Percentiles rank a stretch among this genome's conserved stretches.
Evolutionary conservation across 108 stramenopile species (phyloP).

Genomic region (Skeletonema menzelii): DNA sequence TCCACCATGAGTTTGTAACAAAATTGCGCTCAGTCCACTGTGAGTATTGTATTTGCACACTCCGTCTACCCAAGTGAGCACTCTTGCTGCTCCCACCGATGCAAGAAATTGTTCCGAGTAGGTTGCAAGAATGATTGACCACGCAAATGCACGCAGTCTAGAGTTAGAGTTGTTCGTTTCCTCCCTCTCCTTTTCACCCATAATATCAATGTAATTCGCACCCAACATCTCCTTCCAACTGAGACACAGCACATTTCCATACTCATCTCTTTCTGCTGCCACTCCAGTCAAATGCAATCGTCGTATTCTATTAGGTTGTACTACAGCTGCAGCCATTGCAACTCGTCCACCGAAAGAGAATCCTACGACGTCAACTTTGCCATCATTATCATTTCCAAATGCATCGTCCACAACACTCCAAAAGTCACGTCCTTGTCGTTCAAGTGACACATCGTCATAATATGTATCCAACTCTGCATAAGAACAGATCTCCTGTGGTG

Average conservation of each 20-base stretch:
- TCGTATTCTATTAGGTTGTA: conserved; percentile 40
- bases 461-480: conserved; percentile 11
- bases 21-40: conserved; percentile 52
- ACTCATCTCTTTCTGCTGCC: conserved; percentile 44
- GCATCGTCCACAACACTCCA: conserved; percentile 40
- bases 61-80: conserved; percentile 49
- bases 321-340: conserved; percentile 55
- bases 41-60: conserved; percentile 38
- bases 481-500: conserved; percentile 15
- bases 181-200: neutral
- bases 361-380: conserved; percentile 53
- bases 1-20: conserved; percentile 53
- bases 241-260: conserved; percentile 41
- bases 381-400: neutral
- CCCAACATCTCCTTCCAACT: conserved; percentile 55
- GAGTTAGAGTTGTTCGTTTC: conserved; percentile 11
- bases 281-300: conserved; percentile 68
- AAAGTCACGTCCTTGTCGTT: conserved; percentile 44
- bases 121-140: conserved; percentile 58
- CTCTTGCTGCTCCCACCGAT: conserved; percentile 15
- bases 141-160: conserved; percentile 58
- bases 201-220: conserved; percentile 10
- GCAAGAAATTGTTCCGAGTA: conserved; percentile 58
- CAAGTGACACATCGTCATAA: conserved; percentile 46
- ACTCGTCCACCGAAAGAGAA: conserved; percentile 72